Evolutionary conservation across 2,329 filamentous ascomycete genomes (phyloP).

Genomic region (Hirsutella minnesotensis): DNA sequence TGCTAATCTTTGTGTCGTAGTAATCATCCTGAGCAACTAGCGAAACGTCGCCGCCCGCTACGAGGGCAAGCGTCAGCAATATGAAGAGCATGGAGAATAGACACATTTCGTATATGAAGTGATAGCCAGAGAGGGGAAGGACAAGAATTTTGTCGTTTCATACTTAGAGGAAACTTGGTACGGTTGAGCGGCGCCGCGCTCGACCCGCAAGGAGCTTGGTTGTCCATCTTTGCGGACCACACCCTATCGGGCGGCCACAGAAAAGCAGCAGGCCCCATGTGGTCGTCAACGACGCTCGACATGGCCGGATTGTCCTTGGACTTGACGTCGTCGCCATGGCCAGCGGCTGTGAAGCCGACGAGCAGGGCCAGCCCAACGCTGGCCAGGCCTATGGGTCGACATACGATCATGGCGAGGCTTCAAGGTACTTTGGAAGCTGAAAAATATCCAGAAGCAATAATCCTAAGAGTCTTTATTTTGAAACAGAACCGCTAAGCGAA

Average conservation of each 20-base stretch:
- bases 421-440: no score
- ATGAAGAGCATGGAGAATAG: not conserved
- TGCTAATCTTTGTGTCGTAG: constrained; percentile 34
- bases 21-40: constrained; percentile 41
- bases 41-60: constrained; percentile 36
- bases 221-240: constrained; percentile 37
- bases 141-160: not conserved
- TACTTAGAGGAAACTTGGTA: constrained; percentile 39
- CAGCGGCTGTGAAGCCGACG: not conserved
- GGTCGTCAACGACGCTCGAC: not conserved
- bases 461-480: no score
- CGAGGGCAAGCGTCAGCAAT: not conserved
- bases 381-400: not conserved
- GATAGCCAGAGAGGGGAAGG: not conserved
- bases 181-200: constrained; percentile 22
- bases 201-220: constrained; percentile 41
- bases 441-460: no score
- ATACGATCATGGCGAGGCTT: no score
- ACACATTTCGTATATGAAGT: not conserved
- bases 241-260: constrained; percentile 41
- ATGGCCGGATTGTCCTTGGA: constrained; percentile 2
- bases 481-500: no score
- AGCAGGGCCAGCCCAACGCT: constrained; percentile 1
- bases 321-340: constrained; percentile 1
- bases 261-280: constrained; percentile 36